Conservation (phyloP, 495 filamentous ascomycete genomes). For the Lophiotrema nucula region DNA sequence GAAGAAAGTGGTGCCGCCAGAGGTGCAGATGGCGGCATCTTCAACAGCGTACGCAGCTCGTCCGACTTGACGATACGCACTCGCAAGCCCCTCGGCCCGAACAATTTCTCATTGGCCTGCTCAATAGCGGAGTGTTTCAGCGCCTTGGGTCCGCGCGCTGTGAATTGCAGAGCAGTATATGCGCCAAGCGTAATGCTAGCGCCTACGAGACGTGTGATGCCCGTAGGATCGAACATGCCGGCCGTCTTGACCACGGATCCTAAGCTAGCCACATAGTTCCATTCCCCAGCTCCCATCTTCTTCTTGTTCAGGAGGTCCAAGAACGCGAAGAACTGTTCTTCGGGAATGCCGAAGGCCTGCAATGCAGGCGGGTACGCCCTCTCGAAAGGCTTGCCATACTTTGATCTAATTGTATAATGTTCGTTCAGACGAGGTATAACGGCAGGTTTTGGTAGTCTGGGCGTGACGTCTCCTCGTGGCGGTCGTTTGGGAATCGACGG, state of each 20-base stretch:
- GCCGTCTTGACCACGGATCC: neutral
- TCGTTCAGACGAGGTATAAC: no score
- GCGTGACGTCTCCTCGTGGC: no score
- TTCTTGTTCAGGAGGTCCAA: neutral
- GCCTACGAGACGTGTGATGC: neutral
- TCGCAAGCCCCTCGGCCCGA: neutral
- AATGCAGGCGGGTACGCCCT: neutral
- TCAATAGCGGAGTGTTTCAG: neutral
- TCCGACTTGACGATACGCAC: neutral
- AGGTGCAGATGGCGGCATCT: no score
- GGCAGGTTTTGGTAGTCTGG: no score
- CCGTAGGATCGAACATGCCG: neutral
- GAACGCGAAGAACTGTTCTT: neutral
- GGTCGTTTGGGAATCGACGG: no score
- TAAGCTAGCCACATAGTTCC: no score
- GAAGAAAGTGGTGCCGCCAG: no score
- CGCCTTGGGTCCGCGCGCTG: no score
- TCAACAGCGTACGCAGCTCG: no score
- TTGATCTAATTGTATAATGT: no score
- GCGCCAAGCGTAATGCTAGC: neutral
- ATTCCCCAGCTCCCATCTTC: no score
- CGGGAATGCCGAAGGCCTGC: neutral
- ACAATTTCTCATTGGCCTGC: neutral
- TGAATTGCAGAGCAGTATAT: no score
- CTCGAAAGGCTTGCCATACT: neutral